Base-by-base conservation (phyloP, 2,329 filamentous ascomycete species). In the Claviceps spartinae region DNA sequence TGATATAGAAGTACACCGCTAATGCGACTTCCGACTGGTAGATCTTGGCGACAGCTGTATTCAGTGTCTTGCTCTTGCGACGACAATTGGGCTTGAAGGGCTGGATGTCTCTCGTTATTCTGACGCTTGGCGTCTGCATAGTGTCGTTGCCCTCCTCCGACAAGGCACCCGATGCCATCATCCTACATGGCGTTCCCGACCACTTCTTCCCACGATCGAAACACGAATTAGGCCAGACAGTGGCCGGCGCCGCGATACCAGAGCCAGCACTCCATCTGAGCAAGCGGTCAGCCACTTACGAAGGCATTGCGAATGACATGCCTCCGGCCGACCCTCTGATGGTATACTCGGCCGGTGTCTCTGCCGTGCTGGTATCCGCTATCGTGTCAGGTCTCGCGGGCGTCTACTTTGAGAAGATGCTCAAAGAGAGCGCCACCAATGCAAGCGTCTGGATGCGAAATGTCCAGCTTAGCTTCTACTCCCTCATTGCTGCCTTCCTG, bases 391-490 rank as follows among this genome's bases (percentile, higher is more conserved):
- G 89, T 2, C 71, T 95, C 48, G 91, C 88, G 0, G 86, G 89
- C 0, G 88, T 91, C 1, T 88, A 87, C 61, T 90, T 91, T 58
- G 87, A 97, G 66, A 96, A 94, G 69, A 82, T 96, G 3, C 74
- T 97, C 52, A 95, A 94, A 66, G 86, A 95, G 58, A 85, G 86
- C n/a, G 76, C 79, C 0, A 76, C 77, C 2, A 77, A 82, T 47
- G 83, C 83, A 5, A 91, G 88, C 0, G 76, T 97, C 14, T 98
- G 93, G 93, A 83, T 93, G 44, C 83, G 93, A 55, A 98, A 97
- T 65, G 85, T 96, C 47, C 93, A 98, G 67, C 73, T 98, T 24
- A 90, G 89, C 1, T 87, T 96, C 63, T 98, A 95, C 71, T 95
- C 90, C 1, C 74, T 97, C 1, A 91, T 96, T 60, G 88, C 91